phyloP scores from a whole-genome alignment of 2,329 filamentous ascomycete species.

The Plectosphaerella sp. region DNA sequence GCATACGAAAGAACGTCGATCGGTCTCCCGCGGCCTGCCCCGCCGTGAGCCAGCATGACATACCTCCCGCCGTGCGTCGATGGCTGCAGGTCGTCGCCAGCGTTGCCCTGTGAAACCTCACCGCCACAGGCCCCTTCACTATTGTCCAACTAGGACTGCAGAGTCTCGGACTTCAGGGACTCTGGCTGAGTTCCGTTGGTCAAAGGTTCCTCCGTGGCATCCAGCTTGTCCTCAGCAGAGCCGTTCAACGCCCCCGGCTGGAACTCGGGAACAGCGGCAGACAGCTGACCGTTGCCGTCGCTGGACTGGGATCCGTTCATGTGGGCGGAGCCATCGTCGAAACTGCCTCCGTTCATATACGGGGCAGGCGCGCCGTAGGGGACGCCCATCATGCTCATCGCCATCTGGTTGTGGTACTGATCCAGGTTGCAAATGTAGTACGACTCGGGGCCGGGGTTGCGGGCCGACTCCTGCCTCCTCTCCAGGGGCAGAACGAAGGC shows the following conservation, averaged over 20 bases:
- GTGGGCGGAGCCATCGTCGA: slow-evolving; percentile 7
- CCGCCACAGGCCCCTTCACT: slow-evolving; percentile 6
- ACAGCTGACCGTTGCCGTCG: slow-evolving; percentile 43
- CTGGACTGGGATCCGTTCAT: slow-evolving; percentile 27
- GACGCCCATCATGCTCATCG: slow-evolving; percentile 24
- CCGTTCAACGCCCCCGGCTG: slow-evolving; percentile 30
- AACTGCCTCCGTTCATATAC: slow-evolving; percentile 24
- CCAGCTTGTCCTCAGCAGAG: not conserved
- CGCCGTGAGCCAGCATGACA: slow-evolving; percentile 6
- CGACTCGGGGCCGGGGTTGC: slow-evolving; percentile 61
- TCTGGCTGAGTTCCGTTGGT: slow-evolving; percentile 22
- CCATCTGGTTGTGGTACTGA: slow-evolving; percentile 9
- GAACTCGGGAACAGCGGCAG: slow-evolving; percentile 61
- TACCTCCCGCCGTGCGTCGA: slow-evolving; percentile 6
- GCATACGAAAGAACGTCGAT: slow-evolving; percentile 18
- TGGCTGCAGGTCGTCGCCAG: slow-evolving; percentile 5
- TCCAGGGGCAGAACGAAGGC: slow-evolving; percentile 71
- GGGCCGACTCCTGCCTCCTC: slow-evolving; percentile 68
- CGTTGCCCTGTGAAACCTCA: slow-evolving; percentile 1
- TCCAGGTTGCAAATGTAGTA: slow-evolving; percentile 22
- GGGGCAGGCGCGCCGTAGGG: slow-evolving; percentile 23
- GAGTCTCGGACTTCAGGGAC: slow-evolving; percentile 8
- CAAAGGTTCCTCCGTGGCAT: slow-evolving; percentile 3
- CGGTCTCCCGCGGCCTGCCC: slow-evolving; percentile 1
- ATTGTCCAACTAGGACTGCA: slow-evolving; percentile 13